A percentile compares a stretch with the other conserved stretches of the same genome.
These are phyloP conservation scores for Epichloe gansuensis DNA, from an alignment of 2,329 filamentous ascomycete genomes.

Conservation along the genomic window DNA sequence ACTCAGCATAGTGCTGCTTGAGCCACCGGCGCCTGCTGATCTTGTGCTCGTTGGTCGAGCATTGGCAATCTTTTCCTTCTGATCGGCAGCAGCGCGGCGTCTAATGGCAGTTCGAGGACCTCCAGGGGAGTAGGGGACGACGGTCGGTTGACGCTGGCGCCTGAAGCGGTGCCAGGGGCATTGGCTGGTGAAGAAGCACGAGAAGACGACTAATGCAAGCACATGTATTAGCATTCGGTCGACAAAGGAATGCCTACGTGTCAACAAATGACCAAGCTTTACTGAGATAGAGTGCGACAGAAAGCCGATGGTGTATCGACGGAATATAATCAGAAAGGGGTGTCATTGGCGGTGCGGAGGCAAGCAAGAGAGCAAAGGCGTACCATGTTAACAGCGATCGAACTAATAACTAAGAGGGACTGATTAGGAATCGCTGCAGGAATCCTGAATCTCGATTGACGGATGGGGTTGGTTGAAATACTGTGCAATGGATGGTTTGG, in stretches of 20 bases:
- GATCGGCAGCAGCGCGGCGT: constrained; percentile 87
- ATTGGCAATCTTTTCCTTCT: constrained; percentile 96
- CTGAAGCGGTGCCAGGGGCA: constrained; percentile 47
- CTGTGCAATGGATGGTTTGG: constrained; percentile 6
- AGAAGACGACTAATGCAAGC: constrained; percentile 38
- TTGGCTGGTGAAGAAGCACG: constrained; percentile 48
- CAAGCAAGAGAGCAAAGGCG: constrained; percentile 2
- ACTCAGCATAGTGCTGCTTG: constrained; percentile 97
- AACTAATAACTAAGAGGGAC: constrained; percentile 9
- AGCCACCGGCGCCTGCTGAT: constrained; percentile 86
- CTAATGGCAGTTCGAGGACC: constrained; percentile 92
- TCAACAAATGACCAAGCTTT: neutral
- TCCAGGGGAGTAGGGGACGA: constrained; percentile 84
- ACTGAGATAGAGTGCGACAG: neutral
- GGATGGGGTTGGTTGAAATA: constrained; percentile 8
- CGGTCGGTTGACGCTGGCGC: constrained; percentile 61
- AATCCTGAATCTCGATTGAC: constrained; percentile 16
- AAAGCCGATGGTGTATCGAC: neutral
- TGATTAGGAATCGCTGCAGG: constrained; percentile 23
- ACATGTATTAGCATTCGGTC: neutral
- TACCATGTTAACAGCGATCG: constrained; percentile 20
- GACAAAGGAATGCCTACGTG: too few species aligned
- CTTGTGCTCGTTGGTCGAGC: constrained; percentile 83
- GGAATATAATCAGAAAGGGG: neutral
- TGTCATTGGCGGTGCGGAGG: neutral